Base-by-base conservation (phyloP, 495 filamentous ascomycete genomes). In the Hyaloscypha variabilis region DNA sequence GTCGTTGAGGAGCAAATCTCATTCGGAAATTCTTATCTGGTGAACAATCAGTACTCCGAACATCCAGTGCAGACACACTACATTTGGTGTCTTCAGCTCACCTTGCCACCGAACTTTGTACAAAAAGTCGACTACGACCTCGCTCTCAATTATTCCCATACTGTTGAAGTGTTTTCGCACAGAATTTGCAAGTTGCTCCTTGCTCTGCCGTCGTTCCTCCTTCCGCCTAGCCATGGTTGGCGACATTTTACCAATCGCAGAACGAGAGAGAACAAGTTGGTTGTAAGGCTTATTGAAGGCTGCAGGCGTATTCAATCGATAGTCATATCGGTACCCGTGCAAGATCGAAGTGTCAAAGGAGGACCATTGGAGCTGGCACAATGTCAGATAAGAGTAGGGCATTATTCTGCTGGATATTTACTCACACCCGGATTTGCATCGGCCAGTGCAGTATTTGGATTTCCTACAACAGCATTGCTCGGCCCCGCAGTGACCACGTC, bases 91-190 rank as follows among this genome's bases (percentile, higher is more conserved):
- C n/a, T n/a, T n/a, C n/a, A n/a, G 87, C 86, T 67, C 74, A 88
- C 86, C 85, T 73, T 87, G 79, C 67, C 80, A 81, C 64, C 84
- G 81, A 24, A 93, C 89, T 67, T 91, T 94, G 78, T 97, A 96
- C 56, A 95, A 72, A 72, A 97, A 90, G 68, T 92, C 88, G 23
- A 93, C 92, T 61, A 96, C 90, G 34, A 92, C 89, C 71, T 97
- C 94, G 68, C 88, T 92, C 76, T 97, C 94, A 60, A 87, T 88
- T 14, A 97, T 85, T 11, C 90, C 91, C 56, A 90, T 82, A 25
- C 87, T 88, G 72, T 97, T 97, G 76, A 97, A 97, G 74, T 97
- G 91, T 78, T 93, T 96, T 64, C 94, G 80, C 26, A 95, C 92
- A 11, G 89, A 82, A 63, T 88, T 82, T n/a, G 92, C 91, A 39